Conservation (phyloP, 805 yeast species). For the Candida tibetensis region DNA sequence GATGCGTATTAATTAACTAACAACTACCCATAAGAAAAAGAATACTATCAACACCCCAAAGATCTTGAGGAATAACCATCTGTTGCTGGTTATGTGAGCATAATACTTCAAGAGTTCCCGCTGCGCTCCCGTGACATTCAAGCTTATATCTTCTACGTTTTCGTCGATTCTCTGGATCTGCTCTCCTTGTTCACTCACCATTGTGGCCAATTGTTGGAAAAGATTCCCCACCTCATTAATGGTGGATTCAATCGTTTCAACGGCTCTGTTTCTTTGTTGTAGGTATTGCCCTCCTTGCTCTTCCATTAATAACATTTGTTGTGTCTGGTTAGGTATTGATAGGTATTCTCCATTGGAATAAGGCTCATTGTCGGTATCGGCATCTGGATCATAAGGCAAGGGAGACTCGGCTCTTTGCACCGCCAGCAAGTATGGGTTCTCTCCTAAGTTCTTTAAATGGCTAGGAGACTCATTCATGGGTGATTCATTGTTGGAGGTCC, state of each 20-base stretch:
- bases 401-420: slow-evolving; percentile 13
- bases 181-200: slow-evolving; percentile 98
- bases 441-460: slow-evolving; percentile 25
- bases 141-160: slow-evolving; percentile 87
- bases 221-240: slow-evolving; percentile 94
- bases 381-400: slow-evolving; percentile 24
- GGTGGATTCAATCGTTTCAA: slow-evolving; percentile 94
- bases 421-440: slow-evolving; percentile 36
- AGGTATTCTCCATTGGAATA: slow-evolving; percentile 47
- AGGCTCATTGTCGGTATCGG: slow-evolving; percentile 23
- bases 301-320: slow-evolving; percentile 70
- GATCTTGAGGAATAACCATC: slow-evolving; percentile 88
- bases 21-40: slow-evolving; percentile 75
- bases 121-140: slow-evolving; percentile 92
- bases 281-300: slow-evolving; percentile 76
- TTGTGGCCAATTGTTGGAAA: slow-evolving; percentile 91
- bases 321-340: slow-evolving; percentile 78
- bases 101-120: slow-evolving; percentile 88
- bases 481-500: slow-evolving; percentile 24
- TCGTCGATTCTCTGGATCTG: slow-evolving; percentile 92
- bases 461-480: slow-evolving; percentile 19
- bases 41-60: slow-evolving; percentile 82
- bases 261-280: slow-evolving; percentile 83
- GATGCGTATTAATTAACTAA: slow-evolving; percentile 44
- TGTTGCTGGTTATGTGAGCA: slow-evolving; percentile 79